These are phyloP conservation scores for maize (Zea mays) DNA, from an alignment of 176 grass and related monocot genomes.

Conservation along the genomic window DNA sequence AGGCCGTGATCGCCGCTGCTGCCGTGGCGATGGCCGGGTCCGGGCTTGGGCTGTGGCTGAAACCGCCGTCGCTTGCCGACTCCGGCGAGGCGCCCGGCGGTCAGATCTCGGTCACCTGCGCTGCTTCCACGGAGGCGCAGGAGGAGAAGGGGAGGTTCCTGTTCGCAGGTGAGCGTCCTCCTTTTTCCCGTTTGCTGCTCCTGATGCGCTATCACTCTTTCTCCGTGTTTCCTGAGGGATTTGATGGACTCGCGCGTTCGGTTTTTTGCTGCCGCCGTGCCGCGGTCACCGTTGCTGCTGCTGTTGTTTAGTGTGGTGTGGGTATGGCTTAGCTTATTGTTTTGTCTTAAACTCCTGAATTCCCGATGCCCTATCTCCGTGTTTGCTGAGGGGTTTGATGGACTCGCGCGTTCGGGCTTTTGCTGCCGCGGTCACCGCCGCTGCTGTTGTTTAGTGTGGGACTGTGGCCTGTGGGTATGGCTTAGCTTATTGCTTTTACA, in stretches of 20 bases:
- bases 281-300: background rate
- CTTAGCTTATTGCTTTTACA: background rate
- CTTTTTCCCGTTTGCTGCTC: background rate
- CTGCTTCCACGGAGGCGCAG: background rate
- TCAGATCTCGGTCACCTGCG: slow-evolving; percentile 48
- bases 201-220: background rate
- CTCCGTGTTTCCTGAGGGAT: background rate
- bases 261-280: too few species aligned
- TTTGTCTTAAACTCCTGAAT: too few species aligned
- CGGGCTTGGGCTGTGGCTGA: slow-evolving; percentile 55
- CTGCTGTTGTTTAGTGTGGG: background rate
- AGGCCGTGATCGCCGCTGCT: slow-evolving; percentile 13
- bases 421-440: too few species aligned
- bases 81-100: slow-evolving; percentile 27
- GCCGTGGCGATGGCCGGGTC: slow-evolving; percentile 57
- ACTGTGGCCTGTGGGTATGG: too few species aligned
- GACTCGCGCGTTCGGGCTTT: too few species aligned
- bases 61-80: slow-evolving; percentile 51
- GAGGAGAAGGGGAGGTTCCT: slow-evolving; percentile 47
- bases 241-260: background rate
- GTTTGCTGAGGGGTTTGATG: background rate
- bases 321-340: background rate
- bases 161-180: slow-evolving; percentile 54
- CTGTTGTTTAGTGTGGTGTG: background rate
- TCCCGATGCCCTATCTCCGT: background rate